These are phyloP conservation scores for Blakeslea trispora DNA, from an alignment of 371 early-diverging fungal species.

Conservation along the genomic window DNA sequence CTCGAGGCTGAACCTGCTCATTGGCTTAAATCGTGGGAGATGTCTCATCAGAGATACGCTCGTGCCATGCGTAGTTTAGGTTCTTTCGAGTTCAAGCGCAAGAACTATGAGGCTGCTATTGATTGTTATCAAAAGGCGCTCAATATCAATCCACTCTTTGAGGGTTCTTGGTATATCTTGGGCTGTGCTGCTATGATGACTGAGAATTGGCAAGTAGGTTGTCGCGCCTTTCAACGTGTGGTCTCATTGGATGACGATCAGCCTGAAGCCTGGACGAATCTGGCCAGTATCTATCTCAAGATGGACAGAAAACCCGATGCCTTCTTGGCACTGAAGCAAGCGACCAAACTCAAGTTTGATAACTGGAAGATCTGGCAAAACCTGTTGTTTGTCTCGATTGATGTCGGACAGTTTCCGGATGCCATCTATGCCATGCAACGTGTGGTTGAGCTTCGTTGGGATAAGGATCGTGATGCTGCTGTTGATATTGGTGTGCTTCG, in stretches of 20 bases:
- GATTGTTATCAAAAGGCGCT: conserved; percentile 75
- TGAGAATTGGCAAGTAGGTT: conserved; percentile 78
- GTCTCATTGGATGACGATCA: conserved; percentile 80
- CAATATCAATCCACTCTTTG: conserved; percentile 92
- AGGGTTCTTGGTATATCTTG: conserved; percentile 93
- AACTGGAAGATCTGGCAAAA: conserved; percentile 94
- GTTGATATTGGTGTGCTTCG: conserved; percentile 79
- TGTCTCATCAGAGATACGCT: conserved; percentile 78
- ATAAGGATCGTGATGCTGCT: conserved; percentile 61
- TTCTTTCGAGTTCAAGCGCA: conserved; percentile 68
- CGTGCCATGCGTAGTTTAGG: conserved; percentile 95
- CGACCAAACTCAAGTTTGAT: conserved; percentile 77
- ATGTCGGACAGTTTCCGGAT: conserved; percentile 80
- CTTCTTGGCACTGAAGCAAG: conserved; percentile 81
- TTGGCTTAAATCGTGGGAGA: conserved; percentile 89
- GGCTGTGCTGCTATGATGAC: conserved; percentile 92
- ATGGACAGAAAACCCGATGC: conserved; percentile 75
- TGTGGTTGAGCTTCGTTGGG: conserved; percentile 77
- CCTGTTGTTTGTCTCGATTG: conserved; percentile 75
- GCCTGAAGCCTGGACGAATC: conserved; percentile 96
- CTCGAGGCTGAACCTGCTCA: conserved; percentile 74
- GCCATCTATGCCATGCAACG: conserved; percentile 87
- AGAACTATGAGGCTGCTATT: conserved; percentile 57
- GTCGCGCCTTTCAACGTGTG: conserved; percentile 76
- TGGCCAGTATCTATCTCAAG: conserved; percentile 81